A percentile compares a stretch with the other conserved stretches of the same genome.
phyloP scores from a whole-genome alignment of 345 rosid species.

The Litchi chinensis region DNA sequence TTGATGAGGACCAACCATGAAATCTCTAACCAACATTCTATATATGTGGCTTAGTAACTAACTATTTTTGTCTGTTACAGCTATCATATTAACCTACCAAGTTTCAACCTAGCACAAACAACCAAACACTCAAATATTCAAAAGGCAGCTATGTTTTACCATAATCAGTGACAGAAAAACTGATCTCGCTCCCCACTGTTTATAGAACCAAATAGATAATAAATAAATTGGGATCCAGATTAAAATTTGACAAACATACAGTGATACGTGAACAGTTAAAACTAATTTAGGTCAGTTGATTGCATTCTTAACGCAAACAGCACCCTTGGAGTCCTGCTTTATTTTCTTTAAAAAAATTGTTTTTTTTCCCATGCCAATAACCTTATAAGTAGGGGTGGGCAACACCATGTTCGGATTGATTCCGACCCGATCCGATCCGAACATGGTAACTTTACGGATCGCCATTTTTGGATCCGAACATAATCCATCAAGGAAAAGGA shows the following conservation, averaged over 20 bases:
- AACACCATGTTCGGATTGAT: no score
- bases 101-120: constrained; percentile 1
- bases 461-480: no score
- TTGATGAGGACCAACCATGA: background rate
- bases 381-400: no score
- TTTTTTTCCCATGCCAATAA: background rate
- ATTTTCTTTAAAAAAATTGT: no score
- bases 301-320: background rate
- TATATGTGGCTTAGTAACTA: background rate
- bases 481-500: no score
- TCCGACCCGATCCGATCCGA: no score
- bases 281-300: background rate
- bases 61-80: background rate
- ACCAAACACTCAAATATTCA: background rate
- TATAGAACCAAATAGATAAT: background rate
- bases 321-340: background rate
- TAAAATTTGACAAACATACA: background rate
- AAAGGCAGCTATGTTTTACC: background rate
- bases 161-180: background rate
- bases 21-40: background rate
- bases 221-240: background rate
- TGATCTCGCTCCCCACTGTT: background rate
- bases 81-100: background rate
- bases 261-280: no score
- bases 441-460: no score